These are phyloP conservation scores for Apiosordaria backusii DNA, from an alignment of 495 filamentous ascomycete genomes.

Conservation along the genomic window DNA sequence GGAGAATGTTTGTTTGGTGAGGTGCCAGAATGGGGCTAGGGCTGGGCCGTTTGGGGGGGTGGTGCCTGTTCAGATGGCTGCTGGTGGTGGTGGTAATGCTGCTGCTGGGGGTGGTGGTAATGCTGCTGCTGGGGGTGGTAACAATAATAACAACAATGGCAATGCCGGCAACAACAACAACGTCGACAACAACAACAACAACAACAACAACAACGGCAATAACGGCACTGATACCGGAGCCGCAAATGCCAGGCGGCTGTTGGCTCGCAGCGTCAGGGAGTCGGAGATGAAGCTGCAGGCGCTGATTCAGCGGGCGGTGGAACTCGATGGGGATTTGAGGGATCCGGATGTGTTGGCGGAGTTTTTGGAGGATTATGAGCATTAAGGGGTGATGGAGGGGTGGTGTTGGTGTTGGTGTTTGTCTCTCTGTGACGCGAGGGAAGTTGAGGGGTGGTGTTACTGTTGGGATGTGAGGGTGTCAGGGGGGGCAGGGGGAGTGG, in stretches of 20 bases:
- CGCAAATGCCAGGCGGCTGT: not conserved
- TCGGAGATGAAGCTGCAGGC: not conserved
- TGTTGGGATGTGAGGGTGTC: no score
- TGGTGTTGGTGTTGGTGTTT: no score
- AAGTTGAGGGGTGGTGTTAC: no score
- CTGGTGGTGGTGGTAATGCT: slow-evolving; percentile 2
- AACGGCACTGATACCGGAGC: not conserved
- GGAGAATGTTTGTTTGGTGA: slow-evolving; percentile 50
- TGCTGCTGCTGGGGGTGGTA: slow-evolving; percentile 7
- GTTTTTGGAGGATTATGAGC: slow-evolving; percentile 14
- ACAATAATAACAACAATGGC: no score
- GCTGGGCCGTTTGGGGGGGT: slow-evolving; percentile 54
- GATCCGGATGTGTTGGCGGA: slow-evolving; percentile 17
- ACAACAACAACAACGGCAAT: not conserved
- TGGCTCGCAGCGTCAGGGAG: slow-evolving; percentile 4
- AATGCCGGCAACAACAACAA: not conserved
- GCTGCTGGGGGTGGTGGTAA: no score
- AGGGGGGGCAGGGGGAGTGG: no score
- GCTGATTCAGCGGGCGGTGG: slow-evolving; percentile 1
- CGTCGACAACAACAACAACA: not conserved
- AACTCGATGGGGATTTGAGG: slow-evolving; percentile 2
- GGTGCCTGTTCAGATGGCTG: slow-evolving; percentile 50
- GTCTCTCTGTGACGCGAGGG: no score
- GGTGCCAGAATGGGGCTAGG: slow-evolving; percentile 48
- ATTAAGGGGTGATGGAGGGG: no score